phyloP scores from a whole-genome alignment of 129 eudicot genomes.

The Helianthus tuberosus region DNA sequence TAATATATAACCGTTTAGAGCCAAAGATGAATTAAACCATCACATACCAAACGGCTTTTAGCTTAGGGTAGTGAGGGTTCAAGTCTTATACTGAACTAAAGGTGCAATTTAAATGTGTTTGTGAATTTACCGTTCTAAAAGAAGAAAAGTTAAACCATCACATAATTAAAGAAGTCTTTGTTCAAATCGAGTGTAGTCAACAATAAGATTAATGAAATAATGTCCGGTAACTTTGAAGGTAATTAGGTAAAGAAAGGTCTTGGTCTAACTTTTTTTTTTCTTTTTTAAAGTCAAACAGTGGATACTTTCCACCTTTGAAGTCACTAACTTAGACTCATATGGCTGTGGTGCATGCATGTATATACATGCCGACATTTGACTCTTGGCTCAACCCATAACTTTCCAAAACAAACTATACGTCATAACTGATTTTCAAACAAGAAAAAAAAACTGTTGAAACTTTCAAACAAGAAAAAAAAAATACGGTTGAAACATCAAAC shows the following conservation, averaged over 20 bases:
- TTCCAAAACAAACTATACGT: constrained; percentile 9
- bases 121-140: too few relatives aligned
- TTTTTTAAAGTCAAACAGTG: background rate
- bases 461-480: too few relatives aligned
- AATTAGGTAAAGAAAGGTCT: background rate
- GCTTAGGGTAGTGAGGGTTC: too few relatives aligned
- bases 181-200: background rate
- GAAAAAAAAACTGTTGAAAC: too few relatives aligned
- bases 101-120: too few relatives aligned
- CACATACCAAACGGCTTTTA: too few relatives aligned
- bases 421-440: background rate
- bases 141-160: too few relatives aligned
- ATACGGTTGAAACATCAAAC: too few relatives aligned
- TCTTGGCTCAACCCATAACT: constrained; percentile 12
- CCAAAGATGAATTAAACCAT: too few relatives aligned
- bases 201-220: background rate
- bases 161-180: background rate
- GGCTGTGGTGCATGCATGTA: constrained; percentile 22
- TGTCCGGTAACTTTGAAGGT: background rate
- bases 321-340: background rate
- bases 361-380: constrained; percentile 21
- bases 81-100: too few relatives aligned
- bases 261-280: background rate
- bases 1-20: too few relatives aligned
- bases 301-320: background rate